Base-by-base conservation (phyloP, 2,329 filamentous ascomycete species). In the Apiospora sp. region DNA sequence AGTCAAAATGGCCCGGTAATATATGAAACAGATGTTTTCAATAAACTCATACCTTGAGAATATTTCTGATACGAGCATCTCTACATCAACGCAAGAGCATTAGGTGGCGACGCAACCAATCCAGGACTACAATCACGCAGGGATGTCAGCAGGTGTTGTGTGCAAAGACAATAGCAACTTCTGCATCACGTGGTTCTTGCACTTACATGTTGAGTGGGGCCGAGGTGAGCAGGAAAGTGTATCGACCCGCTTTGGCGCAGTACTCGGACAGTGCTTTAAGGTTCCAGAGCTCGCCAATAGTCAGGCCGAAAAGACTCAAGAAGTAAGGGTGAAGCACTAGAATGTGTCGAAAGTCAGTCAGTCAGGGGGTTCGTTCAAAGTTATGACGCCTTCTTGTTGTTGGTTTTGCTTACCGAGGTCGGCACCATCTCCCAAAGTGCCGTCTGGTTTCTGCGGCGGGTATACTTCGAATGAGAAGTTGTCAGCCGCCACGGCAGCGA, bases 401-500 rank as follows among this genome's bases (percentile, higher is more conserved):
- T 24, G 19, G 24, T 41, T n/a, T 24, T n/a, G 27, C 72, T 51
- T 46, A 73, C 72, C 72, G 12, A 73, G 72, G 54, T 72, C 58
- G 14, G 37, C 71, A 37, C 46, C 67, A 22, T 48, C 68, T 6
- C 71, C 70, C 1, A 70, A 34, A 14, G 61, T 51, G 16, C 72
- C 16, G 75, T 82, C 72, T 49, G 78, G 71, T 41, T 81, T 77
- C 68, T 82, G 72, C 43, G 82, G 77, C 10, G 85, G 84, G 75
- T 85, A 87, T 3, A 86, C 86, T 75, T 91, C 89, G 74, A 89
- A 87, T 6, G 82, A 84, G 13, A 88, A 86, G 68, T 85, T 84
- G 72, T 92, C 89, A 2, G 88, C 87, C 0, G 86, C 89, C 0
- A 90, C 85, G 1, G 89, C 89, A 0, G 88, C 81, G 75, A 91